Conservation (phyloP, 2,329 filamentous ascomycete genomes). For the Epichloe gansuensis region DNA sequence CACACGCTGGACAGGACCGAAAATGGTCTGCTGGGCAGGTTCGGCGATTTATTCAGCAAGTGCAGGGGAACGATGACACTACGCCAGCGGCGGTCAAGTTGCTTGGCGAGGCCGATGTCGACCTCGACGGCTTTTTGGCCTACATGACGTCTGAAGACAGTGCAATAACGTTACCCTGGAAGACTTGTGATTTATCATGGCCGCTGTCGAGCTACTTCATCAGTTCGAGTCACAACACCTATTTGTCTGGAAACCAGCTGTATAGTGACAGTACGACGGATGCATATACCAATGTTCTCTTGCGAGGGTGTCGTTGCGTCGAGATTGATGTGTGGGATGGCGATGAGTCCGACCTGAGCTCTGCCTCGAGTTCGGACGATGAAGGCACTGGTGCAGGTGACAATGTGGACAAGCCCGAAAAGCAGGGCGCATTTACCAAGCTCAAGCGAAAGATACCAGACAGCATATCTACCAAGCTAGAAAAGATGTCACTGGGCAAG, state of each 20-base stretch:
- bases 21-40: slow-evolving; percentile 36
- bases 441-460: slow-evolving; percentile 47
- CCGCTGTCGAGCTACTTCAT: slow-evolving; percentile 88
- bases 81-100: slow-evolving; percentile 15
- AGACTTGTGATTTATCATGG: slow-evolving; percentile 48
- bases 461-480: slow-evolving; percentile 32
- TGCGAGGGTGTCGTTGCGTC: slow-evolving; percentile 78
- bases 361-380: slow-evolving; percentile 38
- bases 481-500: slow-evolving; percentile 35
- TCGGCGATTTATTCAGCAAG: slow-evolving; percentile 31
- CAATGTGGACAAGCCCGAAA: slow-evolving; percentile 34
- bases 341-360: slow-evolving; percentile 58
- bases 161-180: slow-evolving; percentile 28
- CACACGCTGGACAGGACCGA: slow-evolving; percentile 27
- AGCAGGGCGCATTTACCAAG: slow-evolving; percentile 46
- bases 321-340: slow-evolving; percentile 97
- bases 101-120: slow-evolving; percentile 24
- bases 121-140: slow-evolving; percentile 36
- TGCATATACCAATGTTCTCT: slow-evolving; percentile 73
- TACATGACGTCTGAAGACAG: slow-evolving; percentile 43
- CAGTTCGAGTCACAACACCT: slow-evolving; percentile 91
- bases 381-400: slow-evolving; percentile 27
- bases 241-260: slow-evolving; percentile 79
- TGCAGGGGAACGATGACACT: slow-evolving; percentile 30
- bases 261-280: slow-evolving; percentile 77